Base-by-base conservation (phyloP, 1,284 basidiomycete genomes). In the Puccinia novopanici region DNA sequence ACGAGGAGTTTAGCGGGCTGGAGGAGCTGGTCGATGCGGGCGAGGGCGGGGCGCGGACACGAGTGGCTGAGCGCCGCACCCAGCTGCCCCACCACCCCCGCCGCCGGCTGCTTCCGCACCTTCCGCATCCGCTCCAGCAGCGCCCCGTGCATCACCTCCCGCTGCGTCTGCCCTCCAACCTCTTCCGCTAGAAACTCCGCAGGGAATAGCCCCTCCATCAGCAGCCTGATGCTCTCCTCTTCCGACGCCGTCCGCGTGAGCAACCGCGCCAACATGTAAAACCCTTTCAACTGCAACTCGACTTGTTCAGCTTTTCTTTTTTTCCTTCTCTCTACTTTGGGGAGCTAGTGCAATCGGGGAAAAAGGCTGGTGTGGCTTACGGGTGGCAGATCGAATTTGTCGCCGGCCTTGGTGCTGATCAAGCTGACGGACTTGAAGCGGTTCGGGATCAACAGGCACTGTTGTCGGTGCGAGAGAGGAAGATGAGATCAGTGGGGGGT, bases 351-450 rank as follows among this genome's bases (percentile, higher is more conserved):
- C 27, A 9, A 6, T 30, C 4, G 34, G 22, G 63, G 27, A 9
- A 68, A 34, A 34, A 73, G 8, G 8, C 45, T 8, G 45, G 8
- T 45, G 45, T 45, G 8, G 45, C 68, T 50, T 50, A 73, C 67
- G 3, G 67, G 45, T 48, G 67, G 77, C 24, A 80, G 40, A 52
- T 57, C 55, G 12, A 61, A 34, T 30, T 40, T 52, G 17, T 72
- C 42, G 34, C 91, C 92, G 5, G 92, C 88, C 0, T 90, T 91
- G 0, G 93, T 94, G 0, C 92, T 92, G 22, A 88, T 87, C 0
- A 94, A 87, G 1, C 89, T 87, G 54, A 94, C 88, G 1, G 92
- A 92, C 10, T 86, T 85, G 54, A 93, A 90, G 34, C 91, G 89
- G 17, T 90, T 86, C 0, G 92, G 90, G 50, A 93, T 48, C 30